phyloP scores from a whole-genome alignment of 2,329 filamentous ascomycete genomes.

The Fusarium sp. region DNA sequence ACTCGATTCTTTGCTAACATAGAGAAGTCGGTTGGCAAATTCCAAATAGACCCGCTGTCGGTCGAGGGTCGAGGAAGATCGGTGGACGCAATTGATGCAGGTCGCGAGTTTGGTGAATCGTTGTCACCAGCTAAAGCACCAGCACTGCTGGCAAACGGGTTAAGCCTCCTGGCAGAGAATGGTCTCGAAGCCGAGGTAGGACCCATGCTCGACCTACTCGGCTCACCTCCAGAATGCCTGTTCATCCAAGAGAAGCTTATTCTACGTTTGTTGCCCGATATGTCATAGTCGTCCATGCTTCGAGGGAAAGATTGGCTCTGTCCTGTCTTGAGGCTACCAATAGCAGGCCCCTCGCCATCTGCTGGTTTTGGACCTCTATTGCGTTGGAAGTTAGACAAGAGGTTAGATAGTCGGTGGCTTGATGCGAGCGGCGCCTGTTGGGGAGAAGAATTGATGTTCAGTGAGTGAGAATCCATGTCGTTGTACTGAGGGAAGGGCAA shows the following conservation, averaged over 20 bases:
- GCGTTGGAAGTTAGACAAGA: conserved; percentile 72
- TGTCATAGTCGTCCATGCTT: conserved; percentile 68
- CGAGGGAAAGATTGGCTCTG: conserved; percentile 85
- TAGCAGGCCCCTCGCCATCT: conserved; percentile 65
- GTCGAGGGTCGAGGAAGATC: conserved; percentile 83
- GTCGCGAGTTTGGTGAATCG: conserved; percentile 72
- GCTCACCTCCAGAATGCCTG: conserved; percentile 64
- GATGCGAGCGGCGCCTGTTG: conserved; percentile 50
- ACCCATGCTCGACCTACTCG: conserved; percentile 46
- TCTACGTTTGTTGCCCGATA: conserved; percentile 65
- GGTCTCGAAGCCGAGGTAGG: conserved; percentile 52
- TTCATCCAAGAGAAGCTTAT: conserved; percentile 73
- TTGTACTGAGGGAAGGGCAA: conserved; percentile 66
- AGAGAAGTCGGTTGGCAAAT: conserved; percentile 63
- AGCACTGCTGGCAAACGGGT: conserved; percentile 65
- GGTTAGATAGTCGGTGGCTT: conserved; percentile 59
- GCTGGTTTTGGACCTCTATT: conserved; percentile 72
- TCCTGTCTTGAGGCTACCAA: conserved; percentile 77
- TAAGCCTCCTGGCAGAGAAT: conserved; percentile 60
- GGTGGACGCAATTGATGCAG: conserved; percentile 75
- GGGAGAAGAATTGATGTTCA: conserved; percentile 58
- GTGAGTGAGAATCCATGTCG: conserved; percentile 62
- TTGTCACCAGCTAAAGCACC: conserved; percentile 65
- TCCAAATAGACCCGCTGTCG: conserved; percentile 82
- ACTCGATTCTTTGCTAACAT: conserved; percentile 68